Conservation (phyloP, 768 basidiomycete genomes). For the Boletus subcaerulescens region DNA sequence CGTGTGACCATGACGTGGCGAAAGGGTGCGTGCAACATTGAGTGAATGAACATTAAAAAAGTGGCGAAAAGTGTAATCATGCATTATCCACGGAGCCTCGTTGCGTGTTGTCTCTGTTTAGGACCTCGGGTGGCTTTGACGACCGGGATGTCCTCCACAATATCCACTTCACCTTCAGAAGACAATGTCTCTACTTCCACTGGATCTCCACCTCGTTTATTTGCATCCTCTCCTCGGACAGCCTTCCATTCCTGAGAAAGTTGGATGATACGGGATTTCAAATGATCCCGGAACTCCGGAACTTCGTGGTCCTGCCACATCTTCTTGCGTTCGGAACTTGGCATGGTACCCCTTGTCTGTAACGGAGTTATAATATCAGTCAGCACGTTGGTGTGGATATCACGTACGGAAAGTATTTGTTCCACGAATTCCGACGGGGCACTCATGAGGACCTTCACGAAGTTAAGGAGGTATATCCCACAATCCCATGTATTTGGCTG, state of each 20-base stretch:
- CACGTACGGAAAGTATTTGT: slow-evolving; percentile 41
- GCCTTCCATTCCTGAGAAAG: slow-evolving; percentile 57
- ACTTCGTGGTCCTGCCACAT: slow-evolving; percentile 56
- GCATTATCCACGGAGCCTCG: slow-evolving; percentile 29
- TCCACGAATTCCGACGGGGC: slow-evolving; percentile 52
- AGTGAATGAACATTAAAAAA: neutral
- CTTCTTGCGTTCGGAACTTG: slow-evolving; percentile 38
- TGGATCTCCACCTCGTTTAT: slow-evolving; percentile 24
- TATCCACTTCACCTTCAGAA: slow-evolving; percentile 41
- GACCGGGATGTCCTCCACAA: slow-evolving; percentile 32
- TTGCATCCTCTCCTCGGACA: slow-evolving; percentile 33
- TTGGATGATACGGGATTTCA: slow-evolving; percentile 39
- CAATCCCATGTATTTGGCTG: slow-evolving; percentile 94
- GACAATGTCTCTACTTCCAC: slow-evolving; percentile 19
- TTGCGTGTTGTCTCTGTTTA: slow-evolving; percentile 14
- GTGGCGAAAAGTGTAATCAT: neutral
- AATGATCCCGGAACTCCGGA: slow-evolving; percentile 43
- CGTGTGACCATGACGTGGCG: neutral
- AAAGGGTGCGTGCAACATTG: neutral
- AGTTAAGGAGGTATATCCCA: slow-evolving; percentile 88
- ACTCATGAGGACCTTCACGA: slow-evolving; percentile 71
- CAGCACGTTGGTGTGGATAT: neutral
- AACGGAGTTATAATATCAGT: slow-evolving; percentile 4
- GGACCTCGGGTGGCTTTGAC: slow-evolving; percentile 8
- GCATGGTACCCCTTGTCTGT: slow-evolving; percentile 32